phyloP scores from a whole-genome alignment of 2,329 filamentous ascomycete species.

The Fusarium albidum region DNA sequence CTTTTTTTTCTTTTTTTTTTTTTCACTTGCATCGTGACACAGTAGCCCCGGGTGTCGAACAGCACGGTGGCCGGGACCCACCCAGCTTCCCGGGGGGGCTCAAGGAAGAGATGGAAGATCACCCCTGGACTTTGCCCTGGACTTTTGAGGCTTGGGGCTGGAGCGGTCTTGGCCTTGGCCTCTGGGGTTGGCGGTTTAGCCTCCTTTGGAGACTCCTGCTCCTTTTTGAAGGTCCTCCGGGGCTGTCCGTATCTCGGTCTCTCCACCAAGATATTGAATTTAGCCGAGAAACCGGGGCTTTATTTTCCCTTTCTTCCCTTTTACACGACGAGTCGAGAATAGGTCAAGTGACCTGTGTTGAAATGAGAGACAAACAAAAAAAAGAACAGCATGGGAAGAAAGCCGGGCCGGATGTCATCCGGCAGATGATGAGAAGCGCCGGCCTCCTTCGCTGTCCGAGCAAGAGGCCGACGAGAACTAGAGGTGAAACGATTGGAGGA shows the following conservation, averaged over 20 bases:
- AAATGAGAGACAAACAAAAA: conserved; percentile 5
- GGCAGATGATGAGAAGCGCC: conserved; percentile 5
- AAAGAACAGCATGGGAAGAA: background rate
- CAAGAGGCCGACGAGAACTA: background rate
- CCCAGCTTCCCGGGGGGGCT: conserved; percentile 2
- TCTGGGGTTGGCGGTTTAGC: background rate
- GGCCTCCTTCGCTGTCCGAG: conserved; percentile 16
- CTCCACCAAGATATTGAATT: conserved; percentile 33
- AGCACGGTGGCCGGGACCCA: conserved; percentile 17
- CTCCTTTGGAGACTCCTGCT: conserved; percentile 5
- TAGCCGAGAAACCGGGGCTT: conserved; percentile 34
- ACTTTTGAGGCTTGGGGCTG: conserved; percentile 25
- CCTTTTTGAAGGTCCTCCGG: conserved; percentile 21
- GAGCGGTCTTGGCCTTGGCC: conserved; percentile 32
- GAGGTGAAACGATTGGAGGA: background rate
- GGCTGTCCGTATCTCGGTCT: conserved; percentile 38
- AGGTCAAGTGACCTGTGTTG: conserved; percentile 12
- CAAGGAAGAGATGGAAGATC: background rate
- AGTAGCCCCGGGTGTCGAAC: conserved; percentile 21
- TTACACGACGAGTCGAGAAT: background rate
- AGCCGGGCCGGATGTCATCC: conserved; percentile 7
- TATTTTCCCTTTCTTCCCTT: background rate
- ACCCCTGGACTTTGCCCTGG: conserved; percentile 17
- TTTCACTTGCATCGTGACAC: conserved; percentile 19
- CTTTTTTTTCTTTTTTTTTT: no score